Base-by-base conservation (phyloP, 2,329 filamentous ascomycete species). In the Ascochyta koolunga region DNA sequence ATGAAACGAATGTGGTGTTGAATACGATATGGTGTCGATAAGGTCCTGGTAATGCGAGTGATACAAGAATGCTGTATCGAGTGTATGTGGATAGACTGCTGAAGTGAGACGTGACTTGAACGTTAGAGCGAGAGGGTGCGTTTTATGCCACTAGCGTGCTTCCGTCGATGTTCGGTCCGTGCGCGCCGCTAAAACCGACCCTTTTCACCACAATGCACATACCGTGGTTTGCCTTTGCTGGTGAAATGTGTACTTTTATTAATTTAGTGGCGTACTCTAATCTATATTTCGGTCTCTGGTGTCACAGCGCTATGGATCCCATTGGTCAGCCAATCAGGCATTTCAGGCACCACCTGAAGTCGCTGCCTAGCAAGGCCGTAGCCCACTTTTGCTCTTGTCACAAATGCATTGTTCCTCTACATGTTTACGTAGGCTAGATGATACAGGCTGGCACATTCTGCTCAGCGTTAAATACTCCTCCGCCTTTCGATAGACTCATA, bases 81-180 rank as follows among this genome's bases (percentile, higher is more conserved):
- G 7, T 48, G 33, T 38, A 32, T 45, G 6, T 22, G 51, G 9
- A 16, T 10, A 31, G 29, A 22, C 22, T 38, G 29, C n/a, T 25
- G n/a, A 16, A 33, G 40, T 29, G 27, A 35, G 11, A 31, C 32
- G 31, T 50, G 6, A 43, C 19, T 15, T 19, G 21, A 25, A 19
- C 39, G 22, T 10, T 45, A 36, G 41, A 46, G 22, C 8, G 15
- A 36, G 31, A 37, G 19, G 36, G 45, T 54, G 39, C 40, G 40
- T 50, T 54, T 54, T 54, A 50, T 54, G 40, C 31, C 35, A 16
- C 39, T 49, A 54, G 51, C 46, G 51, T 24, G 29, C 22, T 46
- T 22, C 15, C 18, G 19, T 27, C 19, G 33, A 29, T 11, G 40
- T 29, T 15, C 10, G 4, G 27, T 54, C 51, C 36, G 51, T 54